These are phyloP conservation scores for Fusarium transvaalense DNA, from an alignment of 2,329 filamentous ascomycete species.

Conservation along the genomic window DNA sequence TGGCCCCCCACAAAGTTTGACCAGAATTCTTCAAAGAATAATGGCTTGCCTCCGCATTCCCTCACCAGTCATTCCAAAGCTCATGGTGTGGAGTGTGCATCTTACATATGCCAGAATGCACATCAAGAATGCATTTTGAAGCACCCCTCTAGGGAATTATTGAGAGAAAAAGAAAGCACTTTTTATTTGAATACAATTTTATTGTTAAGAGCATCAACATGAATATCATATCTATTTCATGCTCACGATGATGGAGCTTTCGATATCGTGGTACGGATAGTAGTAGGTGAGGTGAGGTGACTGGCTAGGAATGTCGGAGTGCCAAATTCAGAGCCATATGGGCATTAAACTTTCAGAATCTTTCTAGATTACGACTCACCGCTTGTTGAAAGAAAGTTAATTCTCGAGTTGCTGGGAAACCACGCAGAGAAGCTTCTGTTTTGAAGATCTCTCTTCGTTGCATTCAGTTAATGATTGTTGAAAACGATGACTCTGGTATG, in stretches of 20 bases:
- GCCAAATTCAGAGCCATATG: constrained; percentile 23
- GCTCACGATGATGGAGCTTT: background rate
- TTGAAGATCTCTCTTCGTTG: constrained; percentile 21
- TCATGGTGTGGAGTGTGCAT: constrained; percentile 39
- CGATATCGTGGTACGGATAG: background rate
- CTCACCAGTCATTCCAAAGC: constrained; percentile 37
- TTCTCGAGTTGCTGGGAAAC: constrained; percentile 38
- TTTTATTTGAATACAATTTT: background rate
- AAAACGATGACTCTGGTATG: constrained; percentile 10
- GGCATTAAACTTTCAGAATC: constrained; percentile 34
- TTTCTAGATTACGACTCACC: constrained; percentile 32
- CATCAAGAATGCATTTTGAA: constrained; percentile 31
- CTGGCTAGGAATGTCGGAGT: constrained; percentile 27
- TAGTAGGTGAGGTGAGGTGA: background rate
- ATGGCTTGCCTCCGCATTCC: constrained; percentile 44
- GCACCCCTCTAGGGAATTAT: constrained; percentile 23
- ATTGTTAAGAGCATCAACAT: background rate
- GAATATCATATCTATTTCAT: background rate
- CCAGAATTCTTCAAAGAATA: constrained; percentile 39
- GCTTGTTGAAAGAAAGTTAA: constrained; percentile 34
- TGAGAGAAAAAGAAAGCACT: background rate
- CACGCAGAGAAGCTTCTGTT: constrained; percentile 25
- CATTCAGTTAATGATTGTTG: constrained; percentile 5
- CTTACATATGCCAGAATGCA: constrained; percentile 29
- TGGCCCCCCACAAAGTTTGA: constrained; percentile 34